These are phyloP conservation scores for Metschnikowia continentalis DNA, from an alignment of 805 yeast species.

Conservation along the genomic window DNA sequence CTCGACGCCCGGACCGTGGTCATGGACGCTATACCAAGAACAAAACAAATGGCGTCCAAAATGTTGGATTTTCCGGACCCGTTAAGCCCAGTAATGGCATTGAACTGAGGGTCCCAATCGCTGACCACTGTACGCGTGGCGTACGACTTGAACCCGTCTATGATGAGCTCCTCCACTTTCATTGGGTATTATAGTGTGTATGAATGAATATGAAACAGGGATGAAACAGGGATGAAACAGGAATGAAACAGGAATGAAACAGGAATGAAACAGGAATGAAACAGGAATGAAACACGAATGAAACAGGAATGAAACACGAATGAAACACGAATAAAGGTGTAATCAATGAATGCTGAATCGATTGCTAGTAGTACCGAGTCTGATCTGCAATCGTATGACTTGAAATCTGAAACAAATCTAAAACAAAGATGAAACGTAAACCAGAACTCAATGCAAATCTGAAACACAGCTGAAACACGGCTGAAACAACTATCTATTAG, in stretches of 20 bases:
- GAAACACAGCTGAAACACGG: neutral
- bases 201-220: neutral
- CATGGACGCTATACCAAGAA: slow-evolving; percentile 94
- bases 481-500: neutral
- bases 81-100: slow-evolving; percentile 95
- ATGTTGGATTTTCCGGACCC: slow-evolving; percentile 98
- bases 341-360: too few relatives aligned
- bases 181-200: slow-evolving; percentile 29
- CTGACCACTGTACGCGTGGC: slow-evolving; percentile 94
- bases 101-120: slow-evolving; percentile 94
- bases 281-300: neutral
- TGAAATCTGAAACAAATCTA: neutral
- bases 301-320: neutral
- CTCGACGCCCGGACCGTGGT: slow-evolving; percentile 91
- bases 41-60: slow-evolving; percentile 95
- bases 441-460: neutral
- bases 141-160: slow-evolving; percentile 97
- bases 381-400: too few relatives aligned
- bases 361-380: too few relatives aligned
- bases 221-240: neutral
- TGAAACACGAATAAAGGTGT: too few relatives aligned
- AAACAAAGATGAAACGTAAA: neutral
- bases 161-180: slow-evolving; percentile 93
- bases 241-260: too few relatives aligned
- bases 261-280: neutral